phyloP scores from a whole-genome alignment of 1,139 yeast species.

The Zhuliangozyma parablackwelliae region DNA sequence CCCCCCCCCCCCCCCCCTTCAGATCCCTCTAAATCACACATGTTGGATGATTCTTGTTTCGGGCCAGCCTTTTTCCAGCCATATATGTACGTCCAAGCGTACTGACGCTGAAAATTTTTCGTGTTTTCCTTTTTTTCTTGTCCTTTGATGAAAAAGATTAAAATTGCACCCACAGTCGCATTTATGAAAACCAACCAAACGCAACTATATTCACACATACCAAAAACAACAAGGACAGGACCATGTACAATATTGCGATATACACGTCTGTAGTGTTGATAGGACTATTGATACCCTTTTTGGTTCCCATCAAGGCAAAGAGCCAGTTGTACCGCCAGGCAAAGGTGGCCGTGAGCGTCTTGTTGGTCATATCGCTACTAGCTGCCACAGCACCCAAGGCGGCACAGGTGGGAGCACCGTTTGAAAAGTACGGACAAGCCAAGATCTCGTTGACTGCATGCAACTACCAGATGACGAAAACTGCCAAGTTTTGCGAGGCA shows the following conservation, averaged over 20 bases:
- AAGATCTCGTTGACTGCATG: conserved; percentile 32
- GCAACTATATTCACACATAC: too few relatives aligned
- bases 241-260: conserved; percentile 18
- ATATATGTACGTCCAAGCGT: too few relatives aligned
- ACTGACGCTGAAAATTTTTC: too few relatives aligned
- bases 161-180: neutral
- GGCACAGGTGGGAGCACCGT: conserved; percentile 35
- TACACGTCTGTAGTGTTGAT: conserved; percentile 15
- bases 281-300: conserved; percentile 16
- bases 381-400: conserved; percentile 27
- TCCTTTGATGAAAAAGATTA: neutral
- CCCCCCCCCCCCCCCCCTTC: too few relatives aligned
- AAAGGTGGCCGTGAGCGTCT: conserved; percentile 12
- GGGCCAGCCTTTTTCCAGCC: too few relatives aligned
- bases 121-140: neutral
- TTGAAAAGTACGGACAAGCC: conserved; percentile 23
- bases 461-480: conserved; percentile 16
- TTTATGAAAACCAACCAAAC: too few relatives aligned
- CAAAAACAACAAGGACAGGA: too few relatives aligned
- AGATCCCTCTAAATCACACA: too few relatives aligned
- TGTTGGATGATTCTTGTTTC: too few relatives aligned
- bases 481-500: conserved; percentile 21
- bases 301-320: conserved; percentile 14
- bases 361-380: conserved; percentile 18
- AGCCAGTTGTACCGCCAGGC: conserved; percentile 9